These are phyloP conservation scores for Haematococcus sp. DNA, from an alignment of 139 green algal genomes.

Conservation along the genomic window DNA sequence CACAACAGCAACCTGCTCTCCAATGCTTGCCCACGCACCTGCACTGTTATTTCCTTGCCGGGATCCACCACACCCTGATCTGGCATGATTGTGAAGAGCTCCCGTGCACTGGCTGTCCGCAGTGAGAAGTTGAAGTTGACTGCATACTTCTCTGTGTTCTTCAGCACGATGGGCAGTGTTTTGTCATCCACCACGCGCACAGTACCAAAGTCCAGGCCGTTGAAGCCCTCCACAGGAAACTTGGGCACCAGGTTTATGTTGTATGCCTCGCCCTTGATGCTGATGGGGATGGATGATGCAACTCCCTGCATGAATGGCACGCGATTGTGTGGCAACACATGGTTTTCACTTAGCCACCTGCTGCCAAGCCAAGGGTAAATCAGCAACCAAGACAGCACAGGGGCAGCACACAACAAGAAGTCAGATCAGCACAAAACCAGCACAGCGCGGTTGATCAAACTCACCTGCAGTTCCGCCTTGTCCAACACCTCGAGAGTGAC, in stretches of 20 bases:
- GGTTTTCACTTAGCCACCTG: too few relatives aligned
- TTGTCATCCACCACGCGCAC: slow-evolving; percentile 54
- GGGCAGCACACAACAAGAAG: too few relatives aligned
- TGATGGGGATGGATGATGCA: slow-evolving; percentile 49
- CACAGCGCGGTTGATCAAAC: too few relatives aligned
- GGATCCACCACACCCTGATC: slow-evolving; percentile 53
- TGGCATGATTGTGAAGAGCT: slow-evolving; percentile 60
- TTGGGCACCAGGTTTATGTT: slow-evolving; percentile 68
- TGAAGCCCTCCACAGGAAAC: slow-evolving; percentile 49
- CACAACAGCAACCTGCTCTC: neutral
- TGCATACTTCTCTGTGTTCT: slow-evolving; percentile 76
- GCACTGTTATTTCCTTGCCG: slow-evolving; percentile 41
- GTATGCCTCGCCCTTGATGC: slow-evolving; percentile 72
- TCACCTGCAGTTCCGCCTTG: slow-evolving; percentile 10
- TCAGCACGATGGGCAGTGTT: slow-evolving; percentile 43
- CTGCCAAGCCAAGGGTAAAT: too few relatives aligned
- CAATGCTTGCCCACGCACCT: slow-evolving; percentile 17
- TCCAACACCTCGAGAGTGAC: slow-evolving; percentile 50
- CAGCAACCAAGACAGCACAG: neutral
- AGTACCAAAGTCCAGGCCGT: slow-evolving; percentile 59
- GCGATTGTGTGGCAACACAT: too few relatives aligned
- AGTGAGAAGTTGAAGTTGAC: slow-evolving; percentile 58
- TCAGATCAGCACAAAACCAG: too few relatives aligned
- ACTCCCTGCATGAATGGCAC: slow-evolving; percentile 35
- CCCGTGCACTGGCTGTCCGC: slow-evolving; percentile 16